Percentiles rank a stretch among this genome's conserved stretches.
Evolutionary conservation across 345 rosid genomes (phyloP).

Genomic region (Hypericum androsaemum): DNA sequence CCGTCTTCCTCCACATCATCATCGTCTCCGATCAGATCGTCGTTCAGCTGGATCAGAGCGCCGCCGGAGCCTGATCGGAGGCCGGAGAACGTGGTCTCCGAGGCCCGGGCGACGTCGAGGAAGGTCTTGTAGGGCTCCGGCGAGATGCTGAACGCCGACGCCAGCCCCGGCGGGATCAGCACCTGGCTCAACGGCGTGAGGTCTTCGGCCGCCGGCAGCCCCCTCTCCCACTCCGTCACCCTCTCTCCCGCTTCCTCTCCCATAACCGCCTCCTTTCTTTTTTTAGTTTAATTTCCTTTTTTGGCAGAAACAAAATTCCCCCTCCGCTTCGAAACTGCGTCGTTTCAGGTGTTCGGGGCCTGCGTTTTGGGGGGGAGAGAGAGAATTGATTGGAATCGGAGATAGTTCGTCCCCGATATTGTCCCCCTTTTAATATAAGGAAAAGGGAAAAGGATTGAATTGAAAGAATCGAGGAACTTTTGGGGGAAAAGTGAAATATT

Average conservation of each 20-base stretch:
- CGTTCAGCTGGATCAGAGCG: background rate
- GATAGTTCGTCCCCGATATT: too few relatives aligned
- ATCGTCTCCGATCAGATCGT: slow-evolving; percentile 31
- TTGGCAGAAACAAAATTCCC: slow-evolving; percentile 16
- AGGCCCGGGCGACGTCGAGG: slow-evolving; percentile 65
- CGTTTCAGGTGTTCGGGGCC: too few relatives aligned
- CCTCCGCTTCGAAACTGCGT: too few relatives aligned
- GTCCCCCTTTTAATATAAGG: background rate
- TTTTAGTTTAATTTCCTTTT: slow-evolving; percentile 6
- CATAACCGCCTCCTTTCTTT: slow-evolving; percentile 10
- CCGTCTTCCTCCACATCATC: slow-evolving; percentile 16
- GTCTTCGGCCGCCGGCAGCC: slow-evolving; percentile 60
- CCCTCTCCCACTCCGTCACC: slow-evolving; percentile 76
- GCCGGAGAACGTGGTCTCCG: slow-evolving; percentile 48
- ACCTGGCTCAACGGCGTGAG: slow-evolving; percentile 62
- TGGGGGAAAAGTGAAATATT: slow-evolving; percentile 42
- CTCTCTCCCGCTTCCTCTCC: slow-evolving; percentile 52
- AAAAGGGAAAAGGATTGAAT: background rate
- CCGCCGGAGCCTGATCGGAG: slow-evolving; percentile 29
- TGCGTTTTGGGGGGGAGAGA: background rate
- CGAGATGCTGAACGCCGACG: slow-evolving; percentile 73
- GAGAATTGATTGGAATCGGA: background rate
- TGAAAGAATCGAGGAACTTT: background rate
- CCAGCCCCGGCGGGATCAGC: slow-evolving; percentile 64
- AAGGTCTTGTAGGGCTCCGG: slow-evolving; percentile 45